Conservation (phyloP, 306 rosid species). For the Glycine tomentella region DNA sequence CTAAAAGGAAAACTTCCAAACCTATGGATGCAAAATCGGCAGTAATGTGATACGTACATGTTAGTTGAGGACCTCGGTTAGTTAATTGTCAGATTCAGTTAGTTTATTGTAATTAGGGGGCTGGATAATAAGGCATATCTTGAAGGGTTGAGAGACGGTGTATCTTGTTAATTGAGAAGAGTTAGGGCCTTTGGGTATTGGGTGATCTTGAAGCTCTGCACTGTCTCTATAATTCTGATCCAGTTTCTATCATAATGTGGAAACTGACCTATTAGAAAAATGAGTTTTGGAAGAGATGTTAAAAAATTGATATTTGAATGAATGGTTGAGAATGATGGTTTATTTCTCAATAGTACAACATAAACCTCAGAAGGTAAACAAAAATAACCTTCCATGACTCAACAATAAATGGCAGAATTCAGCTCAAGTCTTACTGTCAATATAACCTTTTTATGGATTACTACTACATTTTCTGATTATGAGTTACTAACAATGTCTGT, state of each 20-base stretch:
- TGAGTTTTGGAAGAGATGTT: not conserved
- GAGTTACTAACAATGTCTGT: not conserved
- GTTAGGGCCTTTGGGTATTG: no score
- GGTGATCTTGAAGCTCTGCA: no score
- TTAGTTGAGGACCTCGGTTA: no score
- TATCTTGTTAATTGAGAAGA: no score
- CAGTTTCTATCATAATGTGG: not conserved
- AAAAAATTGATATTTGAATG: not conserved
- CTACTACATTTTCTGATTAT: not conserved
- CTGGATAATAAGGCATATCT: no score
- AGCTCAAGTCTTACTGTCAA: not conserved
- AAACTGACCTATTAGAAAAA: not conserved
- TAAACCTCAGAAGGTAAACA: not conserved
- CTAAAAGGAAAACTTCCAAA: not conserved
- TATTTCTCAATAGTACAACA: not conserved
- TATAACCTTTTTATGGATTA: not conserved
- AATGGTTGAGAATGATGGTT: slow-evolving; percentile 4
- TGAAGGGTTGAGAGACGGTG: no score
- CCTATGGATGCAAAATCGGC: not conserved
- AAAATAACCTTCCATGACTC: not conserved
- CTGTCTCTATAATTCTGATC: no score
- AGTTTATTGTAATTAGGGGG: no score
- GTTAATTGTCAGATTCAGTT: no score
- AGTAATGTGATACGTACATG: not conserved
- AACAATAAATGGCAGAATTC: no score